Evolutionary conservation across 1,284 basidiomycete species (phyloP).

Genomic region (Sporisorium reilianum): DNA sequence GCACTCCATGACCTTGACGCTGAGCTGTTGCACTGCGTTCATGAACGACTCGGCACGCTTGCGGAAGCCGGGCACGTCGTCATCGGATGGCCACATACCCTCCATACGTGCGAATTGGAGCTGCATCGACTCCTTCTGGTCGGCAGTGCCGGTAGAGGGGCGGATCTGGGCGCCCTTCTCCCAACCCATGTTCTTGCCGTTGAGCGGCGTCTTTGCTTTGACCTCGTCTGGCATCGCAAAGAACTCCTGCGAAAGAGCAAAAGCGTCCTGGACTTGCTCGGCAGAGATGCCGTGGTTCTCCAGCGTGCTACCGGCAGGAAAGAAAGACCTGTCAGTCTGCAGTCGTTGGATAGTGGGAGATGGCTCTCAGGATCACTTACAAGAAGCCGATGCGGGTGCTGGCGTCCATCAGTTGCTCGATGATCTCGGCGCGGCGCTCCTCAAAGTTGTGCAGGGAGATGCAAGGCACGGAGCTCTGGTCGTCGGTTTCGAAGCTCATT

Average conservation of each 20-base stretch:
- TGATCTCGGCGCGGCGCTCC: slow-evolving; percentile 55
- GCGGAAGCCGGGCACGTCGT: slow-evolving; percentile 74
- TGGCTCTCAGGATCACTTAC: slow-evolving; percentile 17
- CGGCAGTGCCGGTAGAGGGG: slow-evolving; percentile 70
- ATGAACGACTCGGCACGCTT: slow-evolving; percentile 74
- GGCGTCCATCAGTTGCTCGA: slow-evolving; percentile 53
- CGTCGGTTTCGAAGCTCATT: slow-evolving; percentile 27
- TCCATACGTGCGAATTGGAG: slow-evolving; percentile 70
- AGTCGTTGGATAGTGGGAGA: slow-evolving; percentile 12
- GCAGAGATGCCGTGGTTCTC: slow-evolving; percentile 71
- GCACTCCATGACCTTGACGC: slow-evolving; percentile 72
- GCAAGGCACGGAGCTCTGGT: slow-evolving; percentile 38
- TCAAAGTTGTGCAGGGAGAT: slow-evolving; percentile 60
- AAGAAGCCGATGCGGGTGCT: slow-evolving; percentile 60
- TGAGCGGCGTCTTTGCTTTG: slow-evolving; percentile 74
- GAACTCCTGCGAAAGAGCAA: slow-evolving; percentile 73
- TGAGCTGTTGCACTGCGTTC: slow-evolving; percentile 72
- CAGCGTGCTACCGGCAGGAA: slow-evolving; percentile 51
- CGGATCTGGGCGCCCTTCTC: slow-evolving; percentile 71
- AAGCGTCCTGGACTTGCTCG: slow-evolving; percentile 73
- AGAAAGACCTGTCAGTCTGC: not conserved
- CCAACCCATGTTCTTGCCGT: slow-evolving; percentile 72
- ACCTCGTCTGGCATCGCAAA: slow-evolving; percentile 73
- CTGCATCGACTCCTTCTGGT: slow-evolving; percentile 72
- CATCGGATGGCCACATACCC: slow-evolving; percentile 75